Base-by-base conservation (phyloP, 192 early-diverging fungal genomes). In the Podila minutissima region DNA sequence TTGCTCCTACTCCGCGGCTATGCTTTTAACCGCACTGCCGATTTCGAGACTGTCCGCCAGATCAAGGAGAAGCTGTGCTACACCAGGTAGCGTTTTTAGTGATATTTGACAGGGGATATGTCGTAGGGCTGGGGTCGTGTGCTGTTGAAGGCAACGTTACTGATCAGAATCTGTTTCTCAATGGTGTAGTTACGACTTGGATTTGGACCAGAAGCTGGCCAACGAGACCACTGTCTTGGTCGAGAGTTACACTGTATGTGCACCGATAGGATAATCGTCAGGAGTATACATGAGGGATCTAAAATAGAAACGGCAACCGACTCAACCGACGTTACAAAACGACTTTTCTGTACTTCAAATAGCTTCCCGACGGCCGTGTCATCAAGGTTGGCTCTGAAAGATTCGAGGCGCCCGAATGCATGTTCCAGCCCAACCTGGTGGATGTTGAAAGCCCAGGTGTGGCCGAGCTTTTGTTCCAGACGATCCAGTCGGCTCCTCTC, bases 11-110 rank as follows among this genome's bases (percentile, higher is more conserved):
- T 94, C 59, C 92, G 95, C 64, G 98, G 98, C 20, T 98, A 98
- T 74, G 94, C 95, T 22, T 98, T 99, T 77, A 98, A 98, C 88
- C 87, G 96, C 60, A 99, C 96, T 11, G 97, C 98, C 26, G 98
- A 99, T 82, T 98, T 98, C 85, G 97, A 99, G 76, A 98, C 97
- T 22, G 95, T 98, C 57, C 92, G 96, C 26, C 94, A 97, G 88
- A 90, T 99, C 74, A 99, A 99, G 90, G 98, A 99, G 82, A 96
- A 97, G 84, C 87, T 98, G 41, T 98, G 98, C 84, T 98, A 98
- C 83, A 95, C 98, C 75, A 95, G 94, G 95, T 96, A 84, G 5
- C 17, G 11, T 46, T 46, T 46, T 46, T 17, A 17, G 15, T 46
- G 13, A 46, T 17, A 46, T 17, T 46, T 17, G 41, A 46, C 15